phyloP scores from a whole-genome alignment of 805 yeast genomes.

The Candida cerambycidarum region DNA sequence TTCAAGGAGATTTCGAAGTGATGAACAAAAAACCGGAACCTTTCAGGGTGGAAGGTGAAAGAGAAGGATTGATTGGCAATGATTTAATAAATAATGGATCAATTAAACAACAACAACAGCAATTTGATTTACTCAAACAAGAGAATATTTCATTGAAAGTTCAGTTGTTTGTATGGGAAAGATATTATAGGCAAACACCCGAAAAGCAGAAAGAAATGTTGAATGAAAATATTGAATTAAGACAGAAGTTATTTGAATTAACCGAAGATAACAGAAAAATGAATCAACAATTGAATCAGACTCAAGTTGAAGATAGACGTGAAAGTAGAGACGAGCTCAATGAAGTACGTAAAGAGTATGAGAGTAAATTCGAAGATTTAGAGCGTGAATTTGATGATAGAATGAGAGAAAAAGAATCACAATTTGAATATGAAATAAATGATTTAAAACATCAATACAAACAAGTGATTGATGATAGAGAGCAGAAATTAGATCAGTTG shows the following conservation, averaged over 20 bases:
- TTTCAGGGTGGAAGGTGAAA: background rate
- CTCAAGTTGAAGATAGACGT: background rate
- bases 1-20: slow-evolving; percentile 5
- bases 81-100: slow-evolving; percentile 12
- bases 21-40: background rate
- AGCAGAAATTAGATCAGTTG: background rate
- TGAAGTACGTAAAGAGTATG: slow-evolving; percentile 1
- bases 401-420: background rate
- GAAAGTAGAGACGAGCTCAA: background rate
- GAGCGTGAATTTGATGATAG: background rate
- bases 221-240: slow-evolving; percentile 36
- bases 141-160: slow-evolving; percentile 47
- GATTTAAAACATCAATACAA: slow-evolving; percentile 10
- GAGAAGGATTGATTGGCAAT: background rate
- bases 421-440: slow-evolving; percentile 9
- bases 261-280: slow-evolving; percentile 15
- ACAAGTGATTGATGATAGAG: slow-evolving; percentile 4
- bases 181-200: slow-evolving; percentile 44
- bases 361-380: background rate
- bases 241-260: slow-evolving; percentile 23
- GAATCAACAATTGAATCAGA: slow-evolving; percentile 3
- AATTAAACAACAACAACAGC: slow-evolving; percentile 22
- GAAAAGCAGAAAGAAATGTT: slow-evolving; percentile 38
- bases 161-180: slow-evolving; percentile 41
- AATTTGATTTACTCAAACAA: slow-evolving; percentile 28